Base-by-base conservation (phyloP, 176 grass and related monocot species). In the Luzula sylvatica region DNA sequence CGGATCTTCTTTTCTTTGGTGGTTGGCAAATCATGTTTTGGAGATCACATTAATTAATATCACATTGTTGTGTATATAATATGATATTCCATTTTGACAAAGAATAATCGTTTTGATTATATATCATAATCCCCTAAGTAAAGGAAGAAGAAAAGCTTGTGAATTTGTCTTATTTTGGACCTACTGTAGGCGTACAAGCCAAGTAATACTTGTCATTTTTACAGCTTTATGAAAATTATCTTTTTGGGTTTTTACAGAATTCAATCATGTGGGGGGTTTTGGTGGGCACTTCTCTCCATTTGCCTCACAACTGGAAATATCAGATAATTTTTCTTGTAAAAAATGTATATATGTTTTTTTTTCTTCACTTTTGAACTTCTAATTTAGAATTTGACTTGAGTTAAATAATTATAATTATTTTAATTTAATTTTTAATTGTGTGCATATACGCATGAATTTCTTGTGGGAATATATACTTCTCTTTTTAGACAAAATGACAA, bases 201-300 rank as follows among this genome's bases (percentile, higher is more conserved):
- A 50, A 64, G 60, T 50, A 64, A 64, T 64, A 46, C 42, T 49
- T 64, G 42, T 48, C 8, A 23, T 19, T 64, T 64, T 64, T 64
- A 50, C 43, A 64, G 42, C 60, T 64, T 64, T 64, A 48, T 30
- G n/a, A 48, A 46, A 46, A 46, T 13, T 46, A 15, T 46, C 43
- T 12, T 46, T 46, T 46, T 19, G 26, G 15, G 21, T 58, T 26
- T 9, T 58, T 32, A 11, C n/a, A 28, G 11, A 17, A 18, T 15
- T 58, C 49, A 53, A 23, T 8, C 11, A 23, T 25, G 24, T 3
- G 19, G n/a, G 49, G 20, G 11, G 9, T 53, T 53, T 22, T 0
- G 24, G 24, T 20, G 24, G 20, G 49, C 2, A 11, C 0, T 23
- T 21, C 20, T 22, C 24, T 26, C 49, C n/a, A 53, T 23, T 11